Conservation (phyloP, 2,329 filamentous ascomycete species). For the Claviceps sp. region DNA sequence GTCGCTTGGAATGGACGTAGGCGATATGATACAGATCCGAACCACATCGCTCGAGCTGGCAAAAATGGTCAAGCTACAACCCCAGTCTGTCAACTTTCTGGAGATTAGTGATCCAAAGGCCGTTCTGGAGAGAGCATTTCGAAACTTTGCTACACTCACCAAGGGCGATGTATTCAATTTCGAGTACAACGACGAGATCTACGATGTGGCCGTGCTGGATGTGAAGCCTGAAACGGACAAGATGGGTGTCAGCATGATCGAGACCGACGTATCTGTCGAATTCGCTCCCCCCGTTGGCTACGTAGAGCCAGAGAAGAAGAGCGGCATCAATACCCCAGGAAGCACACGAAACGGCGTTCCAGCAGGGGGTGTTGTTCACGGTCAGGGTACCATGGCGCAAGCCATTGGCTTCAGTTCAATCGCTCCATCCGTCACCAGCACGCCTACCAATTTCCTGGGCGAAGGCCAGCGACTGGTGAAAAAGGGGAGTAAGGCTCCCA, state of each 20-base stretch:
- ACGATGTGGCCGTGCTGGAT: constrained; percentile 85
- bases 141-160: constrained; percentile 87
- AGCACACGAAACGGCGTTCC: constrained; percentile 52
- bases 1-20: constrained; percentile 75
- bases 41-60: constrained; percentile 86
- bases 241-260: constrained; percentile 84
- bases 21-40: constrained; percentile 89
- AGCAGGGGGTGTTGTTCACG: constrained; percentile 62
- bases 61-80: constrained; percentile 89
- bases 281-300: constrained; percentile 92
- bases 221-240: constrained; percentile 75
- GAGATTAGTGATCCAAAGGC: constrained; percentile 96
- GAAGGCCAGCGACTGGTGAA: constrained; percentile 78
- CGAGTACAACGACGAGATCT: constrained; percentile 87
- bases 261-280: constrained; percentile 93
- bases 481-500: constrained; percentile 54
- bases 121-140: constrained; percentile 90
- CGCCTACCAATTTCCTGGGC: constrained; percentile 64
- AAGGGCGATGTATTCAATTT: constrained; percentile 94
- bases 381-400: constrained; percentile 88
- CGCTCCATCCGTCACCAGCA: constrained; percentile 60
- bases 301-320: constrained; percentile 65
- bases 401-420: constrained; percentile 95
- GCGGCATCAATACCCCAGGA: constrained; percentile 76
- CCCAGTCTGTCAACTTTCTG: constrained; percentile 84